Evolutionary conservation across 345 rosid species (phyloP).

Genomic region (Dovyalis caffra): DNA sequence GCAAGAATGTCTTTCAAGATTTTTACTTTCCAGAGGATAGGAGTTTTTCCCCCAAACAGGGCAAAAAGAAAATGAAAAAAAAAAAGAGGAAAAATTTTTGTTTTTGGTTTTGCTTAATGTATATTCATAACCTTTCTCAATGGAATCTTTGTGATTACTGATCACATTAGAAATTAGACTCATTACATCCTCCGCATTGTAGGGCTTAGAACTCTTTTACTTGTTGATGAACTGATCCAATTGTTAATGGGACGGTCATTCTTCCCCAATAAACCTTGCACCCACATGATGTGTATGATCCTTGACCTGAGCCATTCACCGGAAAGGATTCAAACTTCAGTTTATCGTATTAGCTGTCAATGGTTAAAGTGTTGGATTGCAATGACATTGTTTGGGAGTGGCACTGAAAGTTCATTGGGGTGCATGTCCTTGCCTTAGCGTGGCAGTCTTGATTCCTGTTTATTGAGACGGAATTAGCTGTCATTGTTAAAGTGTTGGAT

Average conservation of each 20-base stretch:
- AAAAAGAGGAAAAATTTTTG: neutral
- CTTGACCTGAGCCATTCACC: neutral
- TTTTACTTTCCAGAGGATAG: conserved; percentile 5
- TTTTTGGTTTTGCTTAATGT: neutral
- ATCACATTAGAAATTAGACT: too few relatives aligned
- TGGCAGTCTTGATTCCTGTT: neutral
- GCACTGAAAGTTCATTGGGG: neutral
- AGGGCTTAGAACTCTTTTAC: neutral
- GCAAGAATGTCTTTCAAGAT: conserved; percentile 6
- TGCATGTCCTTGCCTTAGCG: neutral
- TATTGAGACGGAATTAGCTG: too few relatives aligned
- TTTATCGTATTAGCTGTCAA: neutral
- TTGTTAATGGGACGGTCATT: neutral
- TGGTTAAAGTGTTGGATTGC: neutral
- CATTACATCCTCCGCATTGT: neutral
- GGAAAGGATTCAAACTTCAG: neutral
- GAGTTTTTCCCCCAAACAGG: neutral
- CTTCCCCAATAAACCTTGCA: neutral
- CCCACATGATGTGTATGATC: neutral
- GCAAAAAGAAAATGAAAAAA: neutral
- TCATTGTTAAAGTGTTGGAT: neutral
- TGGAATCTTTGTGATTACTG: neutral
- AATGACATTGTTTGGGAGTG: neutral
- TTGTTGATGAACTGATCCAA: neutral
- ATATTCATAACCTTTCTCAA: neutral